Percentiles rank a stretch among this genome's conserved stretches.
Evolutionary conservation across 352 stramenopile genomes (phyloP).

Genomic region (Phytophthora citrophthora): DNA sequence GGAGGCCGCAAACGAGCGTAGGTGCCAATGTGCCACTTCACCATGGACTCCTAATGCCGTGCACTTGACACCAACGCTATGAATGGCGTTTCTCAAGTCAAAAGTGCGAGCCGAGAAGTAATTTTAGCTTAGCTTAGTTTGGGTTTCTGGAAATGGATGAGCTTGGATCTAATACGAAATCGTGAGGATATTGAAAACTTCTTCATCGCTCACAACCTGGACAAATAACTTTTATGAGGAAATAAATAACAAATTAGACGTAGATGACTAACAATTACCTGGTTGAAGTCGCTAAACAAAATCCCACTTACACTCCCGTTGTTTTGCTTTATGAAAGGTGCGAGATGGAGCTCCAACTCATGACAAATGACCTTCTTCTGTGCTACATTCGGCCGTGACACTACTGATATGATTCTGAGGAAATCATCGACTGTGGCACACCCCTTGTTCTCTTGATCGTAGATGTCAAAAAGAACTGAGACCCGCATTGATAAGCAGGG

Average conservation of each 20-base stretch:
- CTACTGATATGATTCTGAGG: constrained; percentile 24
- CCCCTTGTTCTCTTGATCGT: constrained; percentile 43
- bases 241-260: neutral
- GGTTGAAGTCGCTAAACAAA: constrained; percentile 16
- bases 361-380: neutral
- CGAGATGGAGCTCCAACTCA: constrained; percentile 20
- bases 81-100: constrained; percentile 26
- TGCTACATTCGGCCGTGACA: constrained; percentile 7
- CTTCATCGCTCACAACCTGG: constrained; percentile 26
- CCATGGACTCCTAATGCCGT: constrained; percentile 33
- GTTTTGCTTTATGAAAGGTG: constrained; percentile 9
- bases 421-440: constrained; percentile 40
- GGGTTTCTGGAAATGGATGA: too few relatives aligned
- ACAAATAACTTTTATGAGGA: neutral
- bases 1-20: constrained; percentile 73
- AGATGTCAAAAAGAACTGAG: constrained; percentile 52
- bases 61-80: neutral
- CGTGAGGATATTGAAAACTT: constrained; percentile 16
- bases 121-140: constrained; percentile 19
- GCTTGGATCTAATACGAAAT: constrained; percentile 17
- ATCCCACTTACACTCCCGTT: constrained; percentile 4
- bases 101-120: constrained; percentile 2
- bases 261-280: constrained; percentile 15
- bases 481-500: neutral
- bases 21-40: constrained; percentile 84